Base-by-base conservation (phyloP, 768 basidiomycete genomes). In the Lactifluus piperatus region DNA sequence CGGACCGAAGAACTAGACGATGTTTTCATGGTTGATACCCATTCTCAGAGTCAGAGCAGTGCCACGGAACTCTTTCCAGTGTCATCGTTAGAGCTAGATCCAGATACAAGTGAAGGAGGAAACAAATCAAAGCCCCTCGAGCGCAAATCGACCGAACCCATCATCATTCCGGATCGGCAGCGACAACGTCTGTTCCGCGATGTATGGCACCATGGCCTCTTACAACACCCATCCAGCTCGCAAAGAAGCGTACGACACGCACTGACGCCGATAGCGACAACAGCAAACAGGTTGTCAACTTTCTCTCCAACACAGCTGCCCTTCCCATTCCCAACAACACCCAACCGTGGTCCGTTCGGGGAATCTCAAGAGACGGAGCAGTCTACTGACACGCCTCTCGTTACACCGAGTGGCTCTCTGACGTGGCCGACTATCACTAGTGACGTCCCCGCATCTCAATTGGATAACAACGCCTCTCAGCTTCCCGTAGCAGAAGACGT, bases 391-490 rank as follows among this genome's bases (percentile, higher is more conserved):
- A 81, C 83, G 0, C 82, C 85, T 11, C 55, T 77, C 30, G 72
- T 78, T 32, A 81, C 82, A 8, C 81, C 82, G 4, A 78, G 79
- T 54, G 79, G 80, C 36, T 81, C 81, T n/a, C 66, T 77, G 14
- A 74, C 75, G 54, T 79, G 76, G 75, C 69, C 68, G 30, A 61
- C 72, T 29, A 56, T 65, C 59, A 68, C 66, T 10, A 72, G 69
- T 61, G 66, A 68, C 37, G 57, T 72, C 2, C 70, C 77, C 30
- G 55, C 70, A 10, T 75, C 76, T 5, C 75, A 75, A 62, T 64
- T 75, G 24, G 74, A 77, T 34, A 34, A 34, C 54, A 63, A 69
- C 16, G 64, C 59, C 22, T 72, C 68, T 30, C 74, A 73, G 45
- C 51, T 64, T 39, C 56, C 57, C 64, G 2, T 53, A 65, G 24